phyloP scores from a whole-genome alignment of 2,329 filamentous ascomycete genomes.

The Colletotrichum graminicola region DNA sequence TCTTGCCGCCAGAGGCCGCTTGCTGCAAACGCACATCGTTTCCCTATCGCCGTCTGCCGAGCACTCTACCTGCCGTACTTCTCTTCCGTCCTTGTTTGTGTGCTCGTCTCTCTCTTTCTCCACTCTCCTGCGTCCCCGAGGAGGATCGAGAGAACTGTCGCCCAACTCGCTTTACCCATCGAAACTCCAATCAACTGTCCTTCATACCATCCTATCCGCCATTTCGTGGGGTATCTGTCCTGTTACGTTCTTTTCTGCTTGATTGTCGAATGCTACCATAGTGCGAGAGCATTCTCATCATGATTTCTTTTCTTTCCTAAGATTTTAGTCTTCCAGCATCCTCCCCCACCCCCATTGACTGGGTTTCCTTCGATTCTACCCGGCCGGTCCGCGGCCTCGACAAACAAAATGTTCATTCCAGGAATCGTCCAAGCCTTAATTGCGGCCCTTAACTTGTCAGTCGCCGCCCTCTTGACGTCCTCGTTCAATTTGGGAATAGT shows the following conservation, averaged over 20 bases:
- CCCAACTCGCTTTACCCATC: conserved; percentile 19
- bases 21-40: neutral
- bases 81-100: conserved; percentile 27
- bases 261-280: conserved; percentile 43
- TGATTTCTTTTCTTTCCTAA: conserved; percentile 45
- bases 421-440: conserved; percentile 62
- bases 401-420: conserved; percentile 59
- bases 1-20: neutral
- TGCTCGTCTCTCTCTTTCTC: conserved; percentile 10
- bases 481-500: neutral
- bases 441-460: conserved; percentile 68
- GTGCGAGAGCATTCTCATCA: conserved; percentile 35
- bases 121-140: conserved; percentile 32
- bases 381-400: conserved; percentile 46
- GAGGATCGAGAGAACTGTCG: conserved; percentile 18
- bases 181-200: conserved; percentile 35
- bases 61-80: conserved; percentile 4
- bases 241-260: conserved; percentile 30
- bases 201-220: conserved; percentile 40
- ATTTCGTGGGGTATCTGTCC: conserved; percentile 34
- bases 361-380: conserved; percentile 53
- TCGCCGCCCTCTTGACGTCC: conserved; percentile 39
- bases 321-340: conserved; percentile 47
- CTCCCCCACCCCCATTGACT: conserved; percentile 59
- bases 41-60: conserved; percentile 3